phyloP scores from a whole-genome alignment of 495 filamentous ascomycete genomes.

The Penicillium verhagenii region DNA sequence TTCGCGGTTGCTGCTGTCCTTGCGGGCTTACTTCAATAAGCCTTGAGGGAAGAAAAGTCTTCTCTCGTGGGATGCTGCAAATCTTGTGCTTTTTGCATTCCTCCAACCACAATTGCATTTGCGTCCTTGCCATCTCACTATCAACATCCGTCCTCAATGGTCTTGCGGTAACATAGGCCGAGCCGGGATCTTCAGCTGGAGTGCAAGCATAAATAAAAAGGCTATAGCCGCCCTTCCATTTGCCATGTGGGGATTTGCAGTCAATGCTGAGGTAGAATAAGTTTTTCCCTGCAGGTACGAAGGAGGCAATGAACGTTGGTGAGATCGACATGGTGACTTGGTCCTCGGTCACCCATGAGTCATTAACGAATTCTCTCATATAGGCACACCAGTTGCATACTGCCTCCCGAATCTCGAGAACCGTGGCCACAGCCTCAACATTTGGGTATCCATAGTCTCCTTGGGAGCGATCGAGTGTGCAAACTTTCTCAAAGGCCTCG shows the following conservation, averaged over 20 bases:
- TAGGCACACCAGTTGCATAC: not conserved
- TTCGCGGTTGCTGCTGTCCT: not conserved
- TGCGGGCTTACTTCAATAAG: not conserved
- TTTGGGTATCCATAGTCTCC: not conserved
- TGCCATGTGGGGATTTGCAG: not conserved
- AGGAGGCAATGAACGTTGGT: not conserved
- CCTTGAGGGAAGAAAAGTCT: not conserved
- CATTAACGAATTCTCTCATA: not conserved
- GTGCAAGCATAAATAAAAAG: not conserved
- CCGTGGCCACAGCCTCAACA: not conserved
- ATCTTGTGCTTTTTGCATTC: not conserved
- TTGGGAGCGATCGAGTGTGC: not conserved
- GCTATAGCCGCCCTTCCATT: not conserved
- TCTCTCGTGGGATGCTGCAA: not conserved
- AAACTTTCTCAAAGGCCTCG: not conserved
- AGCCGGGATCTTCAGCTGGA: not conserved
- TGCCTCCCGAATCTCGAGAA: not conserved
- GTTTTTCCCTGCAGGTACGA: not conserved
- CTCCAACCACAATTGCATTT: not conserved
- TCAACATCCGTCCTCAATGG: not conserved
- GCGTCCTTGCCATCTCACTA: not conserved
- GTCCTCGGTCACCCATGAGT: not conserved
- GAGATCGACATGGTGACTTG: not conserved
- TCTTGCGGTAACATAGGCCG: not conserved
- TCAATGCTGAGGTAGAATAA: not conserved